Evolutionary conservation across 208 protist genomes (phyloP), one percentile per base, ranked within the genome.

Genomic region (Leishmania arabica): DNA sequence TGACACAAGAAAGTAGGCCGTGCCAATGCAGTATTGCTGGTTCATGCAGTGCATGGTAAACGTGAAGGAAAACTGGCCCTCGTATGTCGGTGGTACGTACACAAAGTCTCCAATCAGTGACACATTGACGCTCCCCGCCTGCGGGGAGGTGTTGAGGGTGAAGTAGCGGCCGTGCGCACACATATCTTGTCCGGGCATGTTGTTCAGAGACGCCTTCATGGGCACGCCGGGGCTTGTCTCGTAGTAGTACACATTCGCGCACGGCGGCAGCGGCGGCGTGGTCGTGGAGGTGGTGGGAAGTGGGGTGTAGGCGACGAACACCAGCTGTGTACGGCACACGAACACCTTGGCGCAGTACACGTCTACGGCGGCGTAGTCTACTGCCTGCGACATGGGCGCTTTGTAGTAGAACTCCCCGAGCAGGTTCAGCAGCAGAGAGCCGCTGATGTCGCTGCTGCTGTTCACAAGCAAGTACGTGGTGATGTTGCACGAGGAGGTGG

Each of bases 221-320:
- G 87, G 83, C 49, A 87, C 84, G 19, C 87, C 86, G 24, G 91
- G 87, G 1, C 79, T 77, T 24, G 87, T 88, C 40, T 88, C 34
- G 88, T 95, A 97, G 84, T 95, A 93, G 84, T 97, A 97, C 56
- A 95, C 90, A 37, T 88, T 92, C 40, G 93, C 86, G 73, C 93
- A 97, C 66, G 88, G 71, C 45, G 75, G 85, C 60, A 96, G 73
- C 80, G 79, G 81, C 54, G 83, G 72, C 54, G 37, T 81, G 3
- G 83, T 78, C 49, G 83, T 70, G 51, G 78, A 66, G 3, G 70
- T 60, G 34, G 70, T 71, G 8, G 77, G 66, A 21, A 92, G 66
- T 60, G 81, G 77, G 4, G 64, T 79, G 86, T 92, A 96, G 56
- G 86, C 85, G 31, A 79, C 80, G 84, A 96, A 91, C 65, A 69